phyloP scores from a whole-genome alignment of 2,329 filamentous ascomycete species.

The Kalaharituber pfeilii region DNA sequence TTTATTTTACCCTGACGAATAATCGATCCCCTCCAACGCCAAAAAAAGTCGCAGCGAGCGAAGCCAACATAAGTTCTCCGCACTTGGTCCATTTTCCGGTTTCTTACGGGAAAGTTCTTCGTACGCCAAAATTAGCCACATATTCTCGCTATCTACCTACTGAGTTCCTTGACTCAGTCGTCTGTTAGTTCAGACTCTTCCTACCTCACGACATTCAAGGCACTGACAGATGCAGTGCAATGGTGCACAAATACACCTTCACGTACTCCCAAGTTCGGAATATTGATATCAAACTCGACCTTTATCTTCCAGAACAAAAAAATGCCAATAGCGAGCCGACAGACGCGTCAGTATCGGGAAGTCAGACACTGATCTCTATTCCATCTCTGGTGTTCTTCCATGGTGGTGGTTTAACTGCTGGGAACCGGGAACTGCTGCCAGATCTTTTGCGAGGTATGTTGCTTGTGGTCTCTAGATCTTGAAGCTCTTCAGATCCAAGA shows the following conservation, averaged over 20 bases:
- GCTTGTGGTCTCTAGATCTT: not conserved
- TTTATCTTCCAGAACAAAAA: slow-evolving; percentile 4
- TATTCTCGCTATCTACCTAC: too few species aligned
- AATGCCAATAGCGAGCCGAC: not conserved
- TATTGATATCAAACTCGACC: slow-evolving; percentile 7
- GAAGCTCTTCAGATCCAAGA: too few species aligned
- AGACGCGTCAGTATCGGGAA: not conserved
- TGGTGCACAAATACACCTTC: slow-evolving; percentile 10
- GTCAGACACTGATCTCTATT: not conserved
- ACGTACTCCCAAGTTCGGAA: slow-evolving; percentile 6
- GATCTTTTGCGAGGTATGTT: slow-evolving; percentile 8
- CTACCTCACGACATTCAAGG: too few species aligned
- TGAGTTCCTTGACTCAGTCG: not conserved
- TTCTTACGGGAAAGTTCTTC: too few species aligned
- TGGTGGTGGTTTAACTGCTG: slow-evolving; percentile 10
- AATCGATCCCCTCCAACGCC: too few species aligned
- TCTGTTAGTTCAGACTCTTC: not conserved
- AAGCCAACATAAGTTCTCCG: too few species aligned
- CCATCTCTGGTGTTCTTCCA: slow-evolving; percentile 11
- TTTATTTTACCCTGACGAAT: too few species aligned
- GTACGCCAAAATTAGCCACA: too few species aligned
- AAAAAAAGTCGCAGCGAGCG: too few species aligned
- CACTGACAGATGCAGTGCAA: not conserved
- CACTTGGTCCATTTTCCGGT: too few species aligned
- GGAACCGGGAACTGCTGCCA: slow-evolving; percentile 7